Base-by-base conservation (phyloP, 306 rosid genomes). In the Quercus aquifolioides region DNA sequence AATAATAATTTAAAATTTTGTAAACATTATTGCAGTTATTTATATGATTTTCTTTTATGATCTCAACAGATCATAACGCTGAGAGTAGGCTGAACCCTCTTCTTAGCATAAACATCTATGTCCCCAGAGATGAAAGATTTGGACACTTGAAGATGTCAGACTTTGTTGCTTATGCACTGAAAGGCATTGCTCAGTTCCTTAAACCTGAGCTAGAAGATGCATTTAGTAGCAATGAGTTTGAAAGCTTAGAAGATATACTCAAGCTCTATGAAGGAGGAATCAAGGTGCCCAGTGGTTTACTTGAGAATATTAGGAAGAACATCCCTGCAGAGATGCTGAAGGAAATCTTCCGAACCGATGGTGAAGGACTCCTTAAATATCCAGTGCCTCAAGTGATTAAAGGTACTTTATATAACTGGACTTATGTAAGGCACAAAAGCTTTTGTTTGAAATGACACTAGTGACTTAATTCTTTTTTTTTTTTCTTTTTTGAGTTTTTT, bases 91-190 rank as follows among this genome's bases (percentile, higher is more conserved):
- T 69, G 18, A 25, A 5, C 8, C 64, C 5, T 57, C 6, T 81
- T 7, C 3, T 55, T 76, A 78, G 85, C 64, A 57, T 89, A 18
- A 43, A 52, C 28, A 69, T 93, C 56, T 93, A 93, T 52, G 90
- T 92, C 59, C 98, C 97, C 14, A 87, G 95, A 78, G 98, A 91
- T 57, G 98, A 93, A 71, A 65, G 88, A 72, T 91, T 93, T 80
- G 92, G 93, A 17, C 90, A 87, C 87, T 72, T 86, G 74, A 94
- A 94, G 86, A 76, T 93, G 38, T 79, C 88, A 4, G 98, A 94
- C 41, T 91, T 94, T 43, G 78, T 94, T 25, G 86, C 72, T 9
- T 91, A 82, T 73, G 82, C 89, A 26, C 85, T 91, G 33, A 94
- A 93, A 77, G 87, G 91, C 13, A 65, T 92, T 43, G 56, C 90